These are phyloP conservation scores for Tulasnella sp. DNA, from an alignment of 768 basidiomycete genomes.

Conservation along the genomic window DNA sequence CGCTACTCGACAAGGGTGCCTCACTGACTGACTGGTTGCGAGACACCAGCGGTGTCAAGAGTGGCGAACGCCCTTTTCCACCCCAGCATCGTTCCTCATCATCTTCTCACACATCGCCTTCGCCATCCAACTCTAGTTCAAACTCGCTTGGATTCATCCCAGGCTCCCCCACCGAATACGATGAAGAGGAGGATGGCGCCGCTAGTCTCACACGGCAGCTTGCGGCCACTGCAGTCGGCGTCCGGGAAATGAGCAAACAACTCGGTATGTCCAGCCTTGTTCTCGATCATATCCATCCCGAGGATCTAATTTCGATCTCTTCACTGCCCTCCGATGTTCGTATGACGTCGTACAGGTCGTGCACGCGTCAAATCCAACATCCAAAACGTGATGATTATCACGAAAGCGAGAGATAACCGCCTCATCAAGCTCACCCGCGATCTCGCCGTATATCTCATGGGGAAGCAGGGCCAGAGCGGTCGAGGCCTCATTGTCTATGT, in stretches of 20 bases:
- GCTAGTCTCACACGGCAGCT: constrained; percentile 80
- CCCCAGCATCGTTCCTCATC: constrained; percentile 37
- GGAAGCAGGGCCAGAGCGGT: constrained; percentile 48
- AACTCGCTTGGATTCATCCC: constrained; percentile 17
- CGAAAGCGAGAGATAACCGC: constrained; percentile 93
- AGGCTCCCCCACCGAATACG: constrained; percentile 22
- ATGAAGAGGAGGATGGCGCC: constrained; percentile 44
- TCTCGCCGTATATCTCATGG: constrained; percentile 90
- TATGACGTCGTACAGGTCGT: constrained; percentile 46
- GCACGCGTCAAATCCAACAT: constrained; percentile 85
- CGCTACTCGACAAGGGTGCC: constrained; percentile 70
- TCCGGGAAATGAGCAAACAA: constrained; percentile 98
- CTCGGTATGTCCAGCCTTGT: constrained; percentile 50
- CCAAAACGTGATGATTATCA: constrained; percentile 87
- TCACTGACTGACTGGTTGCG: constrained; percentile 64
- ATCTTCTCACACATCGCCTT: constrained; percentile 23
- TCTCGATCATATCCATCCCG: background rate
- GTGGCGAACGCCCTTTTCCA: constrained; percentile 12
- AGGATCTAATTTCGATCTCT: no score
- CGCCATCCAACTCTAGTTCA: constrained; percentile 1
- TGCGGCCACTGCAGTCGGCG: constrained; percentile 93
- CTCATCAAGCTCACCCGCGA: constrained; percentile 91
- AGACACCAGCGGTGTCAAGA: constrained; percentile 27
- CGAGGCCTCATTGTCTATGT: constrained; percentile 93
- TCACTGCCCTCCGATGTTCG: constrained; percentile 9